Base-by-base conservation (phyloP, 163 green algal species). In the Coccomyxa subellipsoidea region DNA sequence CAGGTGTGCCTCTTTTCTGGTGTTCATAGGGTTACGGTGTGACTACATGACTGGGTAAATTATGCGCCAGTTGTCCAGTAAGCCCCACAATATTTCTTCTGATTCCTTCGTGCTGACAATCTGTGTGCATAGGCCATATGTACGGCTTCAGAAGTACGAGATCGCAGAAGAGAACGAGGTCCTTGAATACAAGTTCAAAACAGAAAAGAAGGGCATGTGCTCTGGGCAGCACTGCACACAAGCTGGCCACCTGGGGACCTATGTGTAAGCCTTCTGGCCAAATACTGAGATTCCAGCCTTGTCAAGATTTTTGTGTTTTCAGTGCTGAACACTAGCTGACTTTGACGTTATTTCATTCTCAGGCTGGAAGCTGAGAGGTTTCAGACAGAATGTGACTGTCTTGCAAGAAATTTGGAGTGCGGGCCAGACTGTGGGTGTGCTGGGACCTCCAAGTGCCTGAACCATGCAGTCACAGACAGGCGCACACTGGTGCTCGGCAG, bases 361-460 rank as follows among this genome's bases (percentile, higher is more conserved):
- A 83, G 54, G 27, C 27, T 81, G 15, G 82, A 86, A 36, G 29
- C n/a, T 40, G 82, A 71, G 1, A 35, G 21, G 10, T 93, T 93
- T 75, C 27, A 82, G 32, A 87, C 86, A 31, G 37, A n/a, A 35
- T 93, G 89, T 75, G 31, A 72, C 23, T 93, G 89, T 84, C 87
- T 93, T 39, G 77, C 84, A 0, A 72, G 38, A 12, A 93, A 93
- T 81, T 89, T 84, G 32, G 89, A 93, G 81, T 93, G 89, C 76
- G 88, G 87, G 34, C 70, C 69, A 23, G n/a, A 12, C 31, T 93
- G 89, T 54, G 70, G 18, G 10, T 92, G 89, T 72, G 9, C 29
- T 6, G 78, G 23, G 36, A 34, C 59, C 25, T 38, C 23, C 31
- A n/a, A 23, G 31, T 92, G 88, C 78, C 69, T 88, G 31, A 92